These are phyloP conservation scores for Cercophora sp. DNA, from an alignment of 495 filamentous ascomycete genomes.

Conservation along the genomic window DNA sequence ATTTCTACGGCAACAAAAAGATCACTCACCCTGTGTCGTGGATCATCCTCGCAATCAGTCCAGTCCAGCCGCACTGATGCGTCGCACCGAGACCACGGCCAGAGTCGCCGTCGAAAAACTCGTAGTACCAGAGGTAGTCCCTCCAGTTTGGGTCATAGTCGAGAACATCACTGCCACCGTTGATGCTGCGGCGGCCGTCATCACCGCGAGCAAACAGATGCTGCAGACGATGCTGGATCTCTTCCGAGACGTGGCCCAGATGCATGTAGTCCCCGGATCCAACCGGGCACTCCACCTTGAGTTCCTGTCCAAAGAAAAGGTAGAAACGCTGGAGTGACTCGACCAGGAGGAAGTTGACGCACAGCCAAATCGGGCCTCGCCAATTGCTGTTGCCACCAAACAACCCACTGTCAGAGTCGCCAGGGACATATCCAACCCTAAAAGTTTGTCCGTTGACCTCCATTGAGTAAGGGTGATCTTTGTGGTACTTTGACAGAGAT, in stretches of 20 bases:
- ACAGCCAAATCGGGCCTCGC: conserved; percentile 91
- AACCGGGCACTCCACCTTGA: conserved; percentile 89
- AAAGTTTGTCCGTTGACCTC: conserved; percentile 90
- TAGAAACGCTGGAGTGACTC: conserved; percentile 90
- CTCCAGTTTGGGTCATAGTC: conserved; percentile 91
- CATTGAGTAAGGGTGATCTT: conserved; percentile 89
- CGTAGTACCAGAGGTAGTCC: conserved; percentile 91
- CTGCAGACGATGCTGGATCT: conserved; percentile 90
- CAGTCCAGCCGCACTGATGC: conserved; percentile 98
- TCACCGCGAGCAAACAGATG: conserved; percentile 82
- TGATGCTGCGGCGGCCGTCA: conserved; percentile 81
- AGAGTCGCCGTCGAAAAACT: conserved; percentile 93
- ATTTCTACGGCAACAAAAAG: neutral
- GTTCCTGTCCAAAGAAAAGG: conserved; percentile 86
- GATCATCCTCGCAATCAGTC: conserved; percentile 90
- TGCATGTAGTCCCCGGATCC: conserved; percentile 96
- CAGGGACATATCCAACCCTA: conserved; percentile 83
- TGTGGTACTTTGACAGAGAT: conserved; percentile 89
- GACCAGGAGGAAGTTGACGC: conserved; percentile 91
- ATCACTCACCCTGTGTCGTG: conserved; percentile 85
- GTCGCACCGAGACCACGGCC: conserved; percentile 87
- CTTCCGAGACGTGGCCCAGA: conserved; percentile 91
- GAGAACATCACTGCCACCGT: conserved; percentile 73
- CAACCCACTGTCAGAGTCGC: conserved; percentile 87
- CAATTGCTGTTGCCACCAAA: conserved; percentile 98